Conservation (phyloP, 257 asterid genomes). For the Capsicum baccatum region DNA sequence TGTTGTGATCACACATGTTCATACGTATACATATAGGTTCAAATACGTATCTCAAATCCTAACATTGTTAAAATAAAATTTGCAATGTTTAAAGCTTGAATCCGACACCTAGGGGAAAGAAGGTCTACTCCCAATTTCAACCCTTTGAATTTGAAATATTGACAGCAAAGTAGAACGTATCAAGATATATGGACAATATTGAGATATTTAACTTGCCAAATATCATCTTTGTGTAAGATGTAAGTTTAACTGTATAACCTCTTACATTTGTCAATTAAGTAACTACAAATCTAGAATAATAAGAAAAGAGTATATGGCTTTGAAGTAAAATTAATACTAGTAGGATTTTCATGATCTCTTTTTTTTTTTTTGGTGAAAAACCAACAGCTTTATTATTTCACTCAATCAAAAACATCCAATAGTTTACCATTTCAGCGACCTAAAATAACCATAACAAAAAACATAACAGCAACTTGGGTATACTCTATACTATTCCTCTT, state of each 20-base stretch:
- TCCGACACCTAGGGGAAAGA: background rate
- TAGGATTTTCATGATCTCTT: too few species aligned
- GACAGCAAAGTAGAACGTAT: background rate
- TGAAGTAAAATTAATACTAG: background rate
- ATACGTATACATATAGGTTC: too few species aligned
- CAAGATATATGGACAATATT: background rate
- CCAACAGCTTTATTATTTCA: too few species aligned
- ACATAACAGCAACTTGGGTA: too few species aligned
- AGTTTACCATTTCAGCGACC: too few species aligned
- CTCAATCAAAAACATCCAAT: too few species aligned
- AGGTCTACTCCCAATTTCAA: background rate
- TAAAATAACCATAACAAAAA: too few species aligned
- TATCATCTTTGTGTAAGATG: background rate
- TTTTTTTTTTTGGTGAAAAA: too few species aligned
- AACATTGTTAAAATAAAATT: too few species aligned
- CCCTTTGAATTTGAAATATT: background rate
- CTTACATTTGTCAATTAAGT: background rate
- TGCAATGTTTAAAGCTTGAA: background rate
- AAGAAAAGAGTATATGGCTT: background rate
- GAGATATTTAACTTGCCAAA: background rate
- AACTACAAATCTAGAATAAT: background rate
- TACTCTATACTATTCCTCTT: too few species aligned
- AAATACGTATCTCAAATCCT: too few species aligned
- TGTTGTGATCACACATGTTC: too few species aligned
- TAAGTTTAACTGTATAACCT: background rate